Conservation (phyloP, 1,139 yeast genomes). For the Zhuliangozyma blackwelliae region DNA sequence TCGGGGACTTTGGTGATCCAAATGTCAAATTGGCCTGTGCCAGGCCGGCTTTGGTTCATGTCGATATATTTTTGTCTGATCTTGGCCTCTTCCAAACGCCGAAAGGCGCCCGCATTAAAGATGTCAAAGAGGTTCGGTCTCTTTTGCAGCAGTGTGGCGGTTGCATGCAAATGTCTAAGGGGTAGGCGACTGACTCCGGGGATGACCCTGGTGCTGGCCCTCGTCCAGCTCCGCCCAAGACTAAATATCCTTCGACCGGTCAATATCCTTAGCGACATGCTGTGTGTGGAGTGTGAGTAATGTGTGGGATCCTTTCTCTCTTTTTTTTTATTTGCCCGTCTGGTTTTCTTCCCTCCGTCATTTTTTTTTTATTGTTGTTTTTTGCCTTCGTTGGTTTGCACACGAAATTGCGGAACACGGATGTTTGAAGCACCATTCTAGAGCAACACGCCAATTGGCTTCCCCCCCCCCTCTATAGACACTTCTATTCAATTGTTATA, state of each 20-base stretch:
- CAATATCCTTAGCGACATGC: background rate
- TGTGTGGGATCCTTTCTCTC: conserved; percentile 1
- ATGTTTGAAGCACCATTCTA: no score
- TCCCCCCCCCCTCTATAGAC: no score
- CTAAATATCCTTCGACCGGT: background rate
- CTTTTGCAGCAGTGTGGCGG: background rate
- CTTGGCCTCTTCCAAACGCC: background rate
- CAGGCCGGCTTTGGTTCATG: no score
- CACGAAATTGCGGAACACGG: no score
- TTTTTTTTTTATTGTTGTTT: conserved; percentile 4
- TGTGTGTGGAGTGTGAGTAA: no score
- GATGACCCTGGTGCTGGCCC: no score
- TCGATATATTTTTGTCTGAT: background rate
- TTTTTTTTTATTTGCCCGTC: background rate
- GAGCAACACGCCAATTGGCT: no score
- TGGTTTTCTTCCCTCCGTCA: conserved; percentile 1
- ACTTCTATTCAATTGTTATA: no score
- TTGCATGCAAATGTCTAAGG: conserved; percentile 5
- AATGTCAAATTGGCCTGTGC: no score
- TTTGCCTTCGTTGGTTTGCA: background rate
- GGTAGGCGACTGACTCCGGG: conserved; percentile 2
- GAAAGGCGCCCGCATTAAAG: no score
- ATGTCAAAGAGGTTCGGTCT: background rate
- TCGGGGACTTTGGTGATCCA: conserved; percentile 1
- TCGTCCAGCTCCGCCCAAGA: no score